Evolutionary conservation across 2,329 filamentous ascomycete species (phyloP).

Genomic region (Ilyonectria destructans): DNA sequence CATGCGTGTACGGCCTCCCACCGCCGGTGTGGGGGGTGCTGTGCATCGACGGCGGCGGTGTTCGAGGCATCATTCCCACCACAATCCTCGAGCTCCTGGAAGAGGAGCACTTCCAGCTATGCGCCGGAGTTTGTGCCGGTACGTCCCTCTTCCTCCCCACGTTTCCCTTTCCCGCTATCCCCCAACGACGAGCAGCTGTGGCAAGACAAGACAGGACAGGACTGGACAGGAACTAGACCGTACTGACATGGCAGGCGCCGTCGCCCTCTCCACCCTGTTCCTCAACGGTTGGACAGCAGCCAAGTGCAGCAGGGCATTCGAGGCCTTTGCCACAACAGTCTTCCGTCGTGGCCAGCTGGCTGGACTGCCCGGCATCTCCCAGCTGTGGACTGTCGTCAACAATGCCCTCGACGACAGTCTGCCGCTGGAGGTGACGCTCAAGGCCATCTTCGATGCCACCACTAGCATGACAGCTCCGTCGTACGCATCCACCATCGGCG

Average conservation of each 20-base stretch:
- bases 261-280: not conserved
- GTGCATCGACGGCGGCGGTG: conserved; percentile 28
- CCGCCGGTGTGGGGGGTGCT: conserved; percentile 27
- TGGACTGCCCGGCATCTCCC: not conserved
- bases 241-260: conserved; percentile 2
- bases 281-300: conserved; percentile 1
- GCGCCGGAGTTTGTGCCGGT: conserved; percentile 30
- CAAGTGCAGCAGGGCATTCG: not conserved
- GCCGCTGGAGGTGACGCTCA: too few species aligned
- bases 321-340: conserved; percentile 1
- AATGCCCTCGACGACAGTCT: too few species aligned
- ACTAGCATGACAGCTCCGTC: too few species aligned
- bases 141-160: not conserved
- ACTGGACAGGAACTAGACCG: too few species aligned
- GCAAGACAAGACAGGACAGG: conserved; percentile 2
- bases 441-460: too few species aligned
- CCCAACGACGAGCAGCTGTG: not conserved
- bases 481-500: too few species aligned
- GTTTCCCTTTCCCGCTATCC: too few species aligned
- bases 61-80: conserved; percentile 29
- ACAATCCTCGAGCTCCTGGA: conserved; percentile 19
- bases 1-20: too few species aligned
- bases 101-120: conserved; percentile 21
- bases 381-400: too few species aligned
- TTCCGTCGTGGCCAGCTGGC: not conserved